Evolutionary conservation across 768 basidiomycete genomes (phyloP), one percentile per base, ranked within the genome.

Genomic region (Termitomyces sp.): DNA sequence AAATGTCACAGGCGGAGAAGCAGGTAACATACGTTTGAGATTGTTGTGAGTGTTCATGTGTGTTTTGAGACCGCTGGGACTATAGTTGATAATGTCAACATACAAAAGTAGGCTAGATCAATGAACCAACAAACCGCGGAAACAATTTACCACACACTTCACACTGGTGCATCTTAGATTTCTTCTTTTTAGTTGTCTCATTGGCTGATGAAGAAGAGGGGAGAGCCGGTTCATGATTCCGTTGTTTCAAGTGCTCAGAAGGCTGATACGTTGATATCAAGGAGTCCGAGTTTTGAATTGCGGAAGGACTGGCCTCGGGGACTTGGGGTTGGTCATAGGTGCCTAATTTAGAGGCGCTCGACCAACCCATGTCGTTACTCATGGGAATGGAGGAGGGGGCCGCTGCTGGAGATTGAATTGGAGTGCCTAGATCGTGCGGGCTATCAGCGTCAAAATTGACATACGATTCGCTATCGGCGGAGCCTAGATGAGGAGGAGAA

Each of bases 1-100:
- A 50, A 58, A 16, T 26, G 10, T 39, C 16, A 58, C n/a, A 62
- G 39, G 18, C 8, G 34, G 14, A 13, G 42, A 47, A 10, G n/a
- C 39, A n/a, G 30, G 45, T 26, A 6, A 75, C 80, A 47, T 63
- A 84, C 84, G 84, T 66, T 76, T 78, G 39, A 72, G 69, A 37
- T 83, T 79, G 58, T 73, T 80, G 63, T 85, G 84, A 1, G 77
- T 79, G 62, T 82, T 82, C 82, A 84, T 82, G 63, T 85, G 84
- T 6, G 82, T 84, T 47, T 71, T 69, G 24, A 85, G 71, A 22
- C 81, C 83, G 62, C 82, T 84, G 2, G 83, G 84, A 30, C 82
- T 82, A 59, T 33, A 55, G 14, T 37, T 22, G 27, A 43, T 57
- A 33, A 32, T 42, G 26, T 39, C 51, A 52, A 30, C 54, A 24